A percentile compares a stretch with the other conserved stretches of the same genome.
Evolutionary conservation across 148 eudicot genomes (phyloP).

Genomic region (Rhododendron kiyosumense): DNA sequence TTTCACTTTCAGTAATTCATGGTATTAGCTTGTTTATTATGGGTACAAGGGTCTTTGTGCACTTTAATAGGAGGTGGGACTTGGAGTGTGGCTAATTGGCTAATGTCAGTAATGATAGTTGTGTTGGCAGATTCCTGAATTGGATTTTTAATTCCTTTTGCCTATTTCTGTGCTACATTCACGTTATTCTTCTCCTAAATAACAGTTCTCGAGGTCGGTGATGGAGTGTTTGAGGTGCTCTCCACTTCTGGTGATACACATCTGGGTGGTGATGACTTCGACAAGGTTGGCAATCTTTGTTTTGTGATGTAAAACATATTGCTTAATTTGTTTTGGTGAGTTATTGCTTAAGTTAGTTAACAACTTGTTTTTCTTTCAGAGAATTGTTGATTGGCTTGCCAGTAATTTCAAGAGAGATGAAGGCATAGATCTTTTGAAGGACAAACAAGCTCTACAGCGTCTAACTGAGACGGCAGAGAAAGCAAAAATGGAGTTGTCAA

Average conservation of each 20-base stretch:
- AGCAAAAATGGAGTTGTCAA: conserved; percentile 95
- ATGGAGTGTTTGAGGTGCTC: conserved; percentile 97
- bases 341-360: not conserved
- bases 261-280: conserved; percentile 97
- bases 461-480: conserved; percentile 94
- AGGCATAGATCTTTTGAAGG: conserved; percentile 90
- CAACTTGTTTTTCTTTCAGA: conserved; percentile 34
- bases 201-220: conserved; percentile 95
- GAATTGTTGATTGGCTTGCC: conserved; percentile 96
- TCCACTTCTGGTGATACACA: conserved; percentile 98
- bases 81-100: not conserved
- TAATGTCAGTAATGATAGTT: not conserved
- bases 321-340: not conserved
- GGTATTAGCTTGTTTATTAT: not conserved
- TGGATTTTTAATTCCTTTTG: not conserved
- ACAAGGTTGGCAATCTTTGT: conserved; percentile 48
- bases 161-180: not conserved
- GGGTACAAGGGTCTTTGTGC: not conserved
- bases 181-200: not conserved
- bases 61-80: not conserved
- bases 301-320: not conserved
- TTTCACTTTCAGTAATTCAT: no score
- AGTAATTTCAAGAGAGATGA: conserved; percentile 68
- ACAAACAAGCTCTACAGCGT: conserved; percentile 96
- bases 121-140: not conserved